Conservation (phyloP, 352 stramenopile species). For the Phytophthora litchii region DNA sequence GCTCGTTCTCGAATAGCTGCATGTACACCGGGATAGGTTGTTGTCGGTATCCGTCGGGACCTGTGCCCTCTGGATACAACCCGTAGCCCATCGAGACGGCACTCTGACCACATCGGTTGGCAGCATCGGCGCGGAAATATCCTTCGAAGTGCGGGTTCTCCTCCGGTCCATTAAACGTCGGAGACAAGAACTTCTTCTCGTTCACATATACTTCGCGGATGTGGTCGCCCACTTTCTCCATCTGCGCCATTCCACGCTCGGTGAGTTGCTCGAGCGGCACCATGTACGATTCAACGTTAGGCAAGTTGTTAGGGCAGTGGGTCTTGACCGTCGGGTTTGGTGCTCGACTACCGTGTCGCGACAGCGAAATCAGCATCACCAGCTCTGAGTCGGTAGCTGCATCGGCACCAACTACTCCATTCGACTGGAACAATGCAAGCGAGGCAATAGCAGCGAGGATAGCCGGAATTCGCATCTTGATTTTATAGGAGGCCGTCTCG, state of each 20-base stretch:
- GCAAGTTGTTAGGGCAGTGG: constrained; percentile 69
- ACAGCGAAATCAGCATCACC: constrained; percentile 70
- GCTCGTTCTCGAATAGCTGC: constrained; percentile 80
- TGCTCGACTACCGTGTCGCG: constrained; percentile 73
- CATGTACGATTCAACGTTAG: constrained; percentile 61
- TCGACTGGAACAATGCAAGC: constrained; percentile 21
- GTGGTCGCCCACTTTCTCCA: constrained; percentile 62
- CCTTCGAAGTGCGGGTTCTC: constrained; percentile 67
- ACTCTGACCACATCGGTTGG: constrained; percentile 73
- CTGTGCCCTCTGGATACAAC: constrained; percentile 71
- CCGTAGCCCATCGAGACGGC: constrained; percentile 71
- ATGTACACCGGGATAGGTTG: constrained; percentile 82
- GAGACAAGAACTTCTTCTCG: constrained; percentile 63
- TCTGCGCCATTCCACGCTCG: constrained; percentile 73
- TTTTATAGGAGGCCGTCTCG: constrained; percentile 1
- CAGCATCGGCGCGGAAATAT: constrained; percentile 76
- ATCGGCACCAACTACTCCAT: constrained; percentile 1
- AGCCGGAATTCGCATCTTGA: constrained; percentile 39
- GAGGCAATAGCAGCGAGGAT: constrained; percentile 29
- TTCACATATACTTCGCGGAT: constrained; percentile 78
- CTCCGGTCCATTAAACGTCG: constrained; percentile 66
- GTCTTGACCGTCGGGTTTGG: constrained; percentile 68
- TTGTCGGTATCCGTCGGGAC: constrained; percentile 55
- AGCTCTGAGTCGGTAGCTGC: constrained; percentile 50
- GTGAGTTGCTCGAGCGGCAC: constrained; percentile 79